Conservation (phyloP, 1,284 basidiomycete species). For the Rhodofomes roseus region DNA sequence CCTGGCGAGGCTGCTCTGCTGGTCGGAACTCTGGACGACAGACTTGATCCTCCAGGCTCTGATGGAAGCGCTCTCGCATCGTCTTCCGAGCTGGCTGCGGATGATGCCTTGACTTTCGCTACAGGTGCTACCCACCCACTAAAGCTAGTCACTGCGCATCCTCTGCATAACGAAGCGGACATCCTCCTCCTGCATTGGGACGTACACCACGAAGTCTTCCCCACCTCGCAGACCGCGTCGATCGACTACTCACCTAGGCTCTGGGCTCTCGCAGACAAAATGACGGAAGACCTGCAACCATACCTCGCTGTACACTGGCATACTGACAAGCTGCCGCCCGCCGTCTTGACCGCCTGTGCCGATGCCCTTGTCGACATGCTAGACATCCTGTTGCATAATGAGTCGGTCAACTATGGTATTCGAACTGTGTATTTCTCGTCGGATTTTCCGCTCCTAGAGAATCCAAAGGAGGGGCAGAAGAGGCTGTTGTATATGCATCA, state of each 20-base stretch:
- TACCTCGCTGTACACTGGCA: slow-evolving; percentile 49
- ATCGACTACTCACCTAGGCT: slow-evolving; percentile 38
- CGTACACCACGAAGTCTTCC: slow-evolving; percentile 38
- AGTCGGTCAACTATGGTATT: slow-evolving; percentile 24
- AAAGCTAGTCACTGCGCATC: too few relatives aligned
- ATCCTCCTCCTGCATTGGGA: slow-evolving; percentile 45
- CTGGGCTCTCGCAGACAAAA: slow-evolving; percentile 32
- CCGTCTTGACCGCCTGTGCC: slow-evolving; percentile 39
- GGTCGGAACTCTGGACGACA: slow-evolving; percentile 1
- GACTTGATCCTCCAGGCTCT: neutral
- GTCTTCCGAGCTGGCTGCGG: neutral
- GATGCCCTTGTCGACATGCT: slow-evolving; percentile 41
- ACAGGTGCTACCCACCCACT: too few relatives aligned
- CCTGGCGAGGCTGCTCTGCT: neutral
- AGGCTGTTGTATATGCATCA: neutral
- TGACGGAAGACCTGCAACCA: slow-evolving; percentile 29
- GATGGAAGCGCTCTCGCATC: neutral
- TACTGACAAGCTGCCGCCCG: slow-evolving; percentile 41
- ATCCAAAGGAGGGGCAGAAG: neutral
- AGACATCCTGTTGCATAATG: slow-evolving; percentile 30
- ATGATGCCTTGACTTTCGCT: too few relatives aligned
- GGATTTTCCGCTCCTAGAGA: slow-evolving; percentile 37
- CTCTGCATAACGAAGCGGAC: slow-evolving; percentile 16
- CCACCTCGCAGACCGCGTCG: slow-evolving; percentile 14
- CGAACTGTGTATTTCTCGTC: slow-evolving; percentile 44